Percentiles rank a stretch among this genome's conserved stretches.
These are phyloP conservation scores for Skeletonema costatum DNA, from an alignment of 108 stramenopile species.

Conservation along the genomic window DNA sequence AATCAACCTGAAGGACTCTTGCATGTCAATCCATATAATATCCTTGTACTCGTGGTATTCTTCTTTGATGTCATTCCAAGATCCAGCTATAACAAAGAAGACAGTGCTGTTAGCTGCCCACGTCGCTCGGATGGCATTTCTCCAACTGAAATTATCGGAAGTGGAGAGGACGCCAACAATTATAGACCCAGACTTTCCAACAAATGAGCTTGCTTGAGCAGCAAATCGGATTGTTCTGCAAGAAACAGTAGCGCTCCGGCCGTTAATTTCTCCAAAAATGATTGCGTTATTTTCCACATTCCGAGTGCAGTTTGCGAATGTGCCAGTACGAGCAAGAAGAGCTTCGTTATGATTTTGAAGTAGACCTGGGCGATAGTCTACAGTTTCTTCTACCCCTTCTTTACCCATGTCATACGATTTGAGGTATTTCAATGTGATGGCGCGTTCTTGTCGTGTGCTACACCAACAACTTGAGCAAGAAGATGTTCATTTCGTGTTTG, in stretches of 20 bases:
- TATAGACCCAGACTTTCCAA: background rate
- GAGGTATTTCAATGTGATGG: no score
- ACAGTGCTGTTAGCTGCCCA: background rate
- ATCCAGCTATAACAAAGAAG: background rate
- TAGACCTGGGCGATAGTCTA: no score
- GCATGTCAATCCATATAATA: constrained; percentile 6
- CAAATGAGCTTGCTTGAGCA: background rate
- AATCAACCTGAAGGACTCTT: constrained; percentile 5
- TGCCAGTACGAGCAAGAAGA: background rate
- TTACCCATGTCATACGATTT: no score
- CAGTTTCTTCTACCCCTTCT: no score
- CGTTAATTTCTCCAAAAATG: no score
- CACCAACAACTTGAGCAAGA: no score
- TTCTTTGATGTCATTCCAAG: constrained; percentile 1
- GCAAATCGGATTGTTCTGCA: background rate
- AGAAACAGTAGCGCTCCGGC: background rate
- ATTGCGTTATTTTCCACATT: background rate
- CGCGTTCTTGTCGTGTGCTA: no score
- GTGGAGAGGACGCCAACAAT: background rate
- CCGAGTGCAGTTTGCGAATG: background rate
- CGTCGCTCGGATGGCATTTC: background rate
- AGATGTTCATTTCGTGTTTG: no score
- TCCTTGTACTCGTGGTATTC: constrained; percentile 2
- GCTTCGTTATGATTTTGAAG: background rate
- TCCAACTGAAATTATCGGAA: no score